Percentiles rank a stretch among this genome's conserved stretches.
Conservation (phyloP, 2,329 filamentous ascomycete genomes). For the Albifimbria verrucaria region DNA sequence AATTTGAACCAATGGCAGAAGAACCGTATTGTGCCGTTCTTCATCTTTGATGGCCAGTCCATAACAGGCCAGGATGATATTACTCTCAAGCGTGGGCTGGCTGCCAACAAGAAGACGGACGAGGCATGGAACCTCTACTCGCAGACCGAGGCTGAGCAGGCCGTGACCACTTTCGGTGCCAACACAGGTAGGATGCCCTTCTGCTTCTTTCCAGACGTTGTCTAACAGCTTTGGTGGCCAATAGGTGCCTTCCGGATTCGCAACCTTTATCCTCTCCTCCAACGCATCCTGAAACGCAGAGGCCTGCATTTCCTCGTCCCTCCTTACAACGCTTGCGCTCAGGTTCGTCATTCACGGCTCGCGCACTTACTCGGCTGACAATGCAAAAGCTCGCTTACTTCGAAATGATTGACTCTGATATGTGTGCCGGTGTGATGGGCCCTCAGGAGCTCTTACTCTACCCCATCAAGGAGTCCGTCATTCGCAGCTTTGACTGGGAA, state of each 20-base stretch:
- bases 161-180: conserved; percentile 79
- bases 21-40: conserved; percentile 72
- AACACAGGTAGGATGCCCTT: conserved; percentile 59
- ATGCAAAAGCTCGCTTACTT: conserved; percentile 69
- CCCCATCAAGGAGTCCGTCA: conserved; percentile 74
- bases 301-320: conserved; percentile 75
- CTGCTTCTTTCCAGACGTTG: conserved; percentile 4
- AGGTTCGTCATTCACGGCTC: conserved; percentile 51
- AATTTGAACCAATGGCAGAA: conserved; percentile 72
- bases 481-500: conserved; percentile 65
- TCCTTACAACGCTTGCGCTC: conserved; percentile 82
- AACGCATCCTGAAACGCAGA: conserved; percentile 67
- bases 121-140: conserved; percentile 87
- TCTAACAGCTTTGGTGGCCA: conserved; percentile 20
- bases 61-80: conserved; percentile 72
- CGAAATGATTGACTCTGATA: conserved; percentile 61
- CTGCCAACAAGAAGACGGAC: conserved; percentile 68
- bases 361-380: conserved; percentile 9
- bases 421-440: conserved; percentile 76
- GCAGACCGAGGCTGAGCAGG: conserved; percentile 71
- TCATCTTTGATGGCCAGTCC: conserved; percentile 88
- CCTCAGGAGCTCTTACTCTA: conserved; percentile 84
- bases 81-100: conserved; percentile 59
- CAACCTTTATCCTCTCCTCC: conserved; percentile 73
- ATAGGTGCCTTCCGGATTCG: conserved; percentile 68